Conservation (phyloP, 2,329 filamentous ascomycete species). For the Zopfia rhizophila region DNA sequence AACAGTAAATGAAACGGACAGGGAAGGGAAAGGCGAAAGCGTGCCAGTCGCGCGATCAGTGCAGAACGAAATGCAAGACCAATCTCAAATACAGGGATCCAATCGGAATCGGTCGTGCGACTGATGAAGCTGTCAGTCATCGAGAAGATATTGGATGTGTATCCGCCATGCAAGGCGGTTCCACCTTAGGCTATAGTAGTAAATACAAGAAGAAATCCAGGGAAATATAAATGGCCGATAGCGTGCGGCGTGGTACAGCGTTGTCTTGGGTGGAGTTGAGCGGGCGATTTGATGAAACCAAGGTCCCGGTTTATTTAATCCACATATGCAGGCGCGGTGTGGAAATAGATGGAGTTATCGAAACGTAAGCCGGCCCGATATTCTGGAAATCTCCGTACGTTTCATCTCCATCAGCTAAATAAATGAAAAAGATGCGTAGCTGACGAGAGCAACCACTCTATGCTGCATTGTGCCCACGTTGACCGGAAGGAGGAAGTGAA, state of each 20-base stretch:
- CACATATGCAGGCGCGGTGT: constrained; percentile 9
- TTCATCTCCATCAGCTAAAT: constrained; percentile 18
- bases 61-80: too few relatives aligned
- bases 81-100: too few relatives aligned
- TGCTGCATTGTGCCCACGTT: constrained; percentile 21
- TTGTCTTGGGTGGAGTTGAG: not conserved
- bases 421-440: constrained; percentile 15
- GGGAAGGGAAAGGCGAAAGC: too few relatives aligned
- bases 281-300: constrained; percentile 3
- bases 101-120: too few relatives aligned
- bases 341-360: constrained; percentile 12
- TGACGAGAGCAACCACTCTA: constrained; percentile 33
- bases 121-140: constrained; percentile 15
- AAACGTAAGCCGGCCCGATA: constrained; percentile 26
- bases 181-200: constrained; percentile 19
- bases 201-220: constrained; percentile 2
- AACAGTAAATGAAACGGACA: too few relatives aligned
- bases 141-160: constrained; percentile 4
- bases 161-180: constrained; percentile 2
- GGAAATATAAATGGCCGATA: not conserved
- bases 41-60: too few relatives aligned
- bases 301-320: constrained; percentile 14
- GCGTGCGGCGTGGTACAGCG: not conserved
- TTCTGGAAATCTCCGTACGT: constrained; percentile 18
- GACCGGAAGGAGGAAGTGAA: constrained; percentile 31